Evolutionary conservation across 1,139 yeast species (phyloP).

Genomic region (Candida albicans): DNA sequence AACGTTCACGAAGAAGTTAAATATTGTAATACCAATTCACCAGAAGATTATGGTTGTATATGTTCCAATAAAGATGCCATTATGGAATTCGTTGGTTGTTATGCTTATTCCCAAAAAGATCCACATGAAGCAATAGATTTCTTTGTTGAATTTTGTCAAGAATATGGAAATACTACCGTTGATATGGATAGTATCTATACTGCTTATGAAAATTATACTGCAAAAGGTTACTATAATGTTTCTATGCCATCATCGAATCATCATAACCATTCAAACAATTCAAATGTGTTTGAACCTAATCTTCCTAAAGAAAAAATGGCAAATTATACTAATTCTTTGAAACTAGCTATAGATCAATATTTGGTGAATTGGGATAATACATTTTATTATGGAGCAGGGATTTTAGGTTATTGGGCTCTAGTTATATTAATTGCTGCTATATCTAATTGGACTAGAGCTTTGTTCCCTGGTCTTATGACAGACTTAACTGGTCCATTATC

Average conservation of each 20-base stretch:
- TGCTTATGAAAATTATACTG: constrained; percentile 20
- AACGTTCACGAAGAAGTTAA: constrained; percentile 12
- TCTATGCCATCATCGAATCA: constrained; percentile 15
- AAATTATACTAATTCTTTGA: constrained; percentile 5
- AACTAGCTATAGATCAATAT: constrained; percentile 19
- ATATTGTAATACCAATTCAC: constrained; percentile 11
- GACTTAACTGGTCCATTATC: constrained; percentile 23
- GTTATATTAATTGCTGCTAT: constrained; percentile 40
- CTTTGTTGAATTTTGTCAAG: constrained; percentile 15
- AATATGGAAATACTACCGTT: constrained; percentile 13
- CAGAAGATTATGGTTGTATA: constrained; percentile 12
- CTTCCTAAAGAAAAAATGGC: not conserved
- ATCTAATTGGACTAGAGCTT: constrained; percentile 34
- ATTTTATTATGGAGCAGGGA: constrained; percentile 49
- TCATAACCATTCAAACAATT: constrained; percentile 12
- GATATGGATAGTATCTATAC: constrained; percentile 17
- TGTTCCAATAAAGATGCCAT: constrained; percentile 16
- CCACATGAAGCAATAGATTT: constrained; percentile 7
- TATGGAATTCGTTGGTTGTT: constrained; percentile 19
- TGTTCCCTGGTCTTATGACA: constrained; percentile 21
- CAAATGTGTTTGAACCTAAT: constrained; percentile 3
- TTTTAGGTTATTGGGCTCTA: constrained; percentile 49
- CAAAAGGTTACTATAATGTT: constrained; percentile 17
- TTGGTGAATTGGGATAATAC: constrained; percentile 38
- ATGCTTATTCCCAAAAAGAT: constrained; percentile 5